Conservation (phyloP, 257 asterid species). For the Datura wrightii region DNA sequence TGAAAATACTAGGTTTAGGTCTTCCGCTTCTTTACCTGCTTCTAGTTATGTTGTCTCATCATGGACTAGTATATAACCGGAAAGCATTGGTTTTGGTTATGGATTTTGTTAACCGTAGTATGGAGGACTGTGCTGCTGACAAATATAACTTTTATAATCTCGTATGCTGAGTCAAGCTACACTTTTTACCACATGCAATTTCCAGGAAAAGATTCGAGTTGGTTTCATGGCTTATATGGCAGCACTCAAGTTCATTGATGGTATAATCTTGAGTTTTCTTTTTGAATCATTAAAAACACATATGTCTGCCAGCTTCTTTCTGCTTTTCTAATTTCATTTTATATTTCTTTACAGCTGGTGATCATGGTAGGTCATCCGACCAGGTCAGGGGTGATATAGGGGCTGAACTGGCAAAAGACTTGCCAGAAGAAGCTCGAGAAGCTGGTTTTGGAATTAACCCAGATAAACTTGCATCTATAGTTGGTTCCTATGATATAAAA, state of each 20-base stretch:
- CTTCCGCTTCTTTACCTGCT: not conserved
- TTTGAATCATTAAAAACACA: constrained; percentile 6
- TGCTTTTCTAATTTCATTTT: constrained; percentile 25
- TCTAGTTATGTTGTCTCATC: not conserved
- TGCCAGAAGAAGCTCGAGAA: constrained; percentile 70
- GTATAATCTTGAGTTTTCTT: constrained; percentile 43
- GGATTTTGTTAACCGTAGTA: not conserved
- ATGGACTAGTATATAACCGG: constrained; percentile 15
- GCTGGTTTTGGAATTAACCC: constrained; percentile 86
- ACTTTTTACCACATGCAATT: constrained; percentile 30
- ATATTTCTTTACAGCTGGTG: constrained; percentile 49
- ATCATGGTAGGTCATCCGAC: constrained; percentile 41
- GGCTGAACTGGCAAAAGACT: constrained; percentile 54
- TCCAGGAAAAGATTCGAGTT: constrained; percentile 80
- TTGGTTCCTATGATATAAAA: constrained; percentile 77
- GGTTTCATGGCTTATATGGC: constrained; percentile 75
- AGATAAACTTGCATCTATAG: constrained; percentile 82
- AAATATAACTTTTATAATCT: not conserved
- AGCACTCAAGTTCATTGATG: constrained; percentile 84
- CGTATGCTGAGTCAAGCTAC: constrained; percentile 24
- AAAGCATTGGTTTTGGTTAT: not conserved
- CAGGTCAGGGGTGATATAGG: constrained; percentile 46
- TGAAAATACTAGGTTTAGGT: not conserved
- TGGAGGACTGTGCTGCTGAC: not conserved
- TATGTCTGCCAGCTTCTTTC: constrained; percentile 23